Percentiles rank a stretch among this genome's conserved stretches.
These are phyloP conservation scores for Globisporangium iwayamae DNA, from an alignment of 352 stramenopile species.

Conservation along the genomic window DNA sequence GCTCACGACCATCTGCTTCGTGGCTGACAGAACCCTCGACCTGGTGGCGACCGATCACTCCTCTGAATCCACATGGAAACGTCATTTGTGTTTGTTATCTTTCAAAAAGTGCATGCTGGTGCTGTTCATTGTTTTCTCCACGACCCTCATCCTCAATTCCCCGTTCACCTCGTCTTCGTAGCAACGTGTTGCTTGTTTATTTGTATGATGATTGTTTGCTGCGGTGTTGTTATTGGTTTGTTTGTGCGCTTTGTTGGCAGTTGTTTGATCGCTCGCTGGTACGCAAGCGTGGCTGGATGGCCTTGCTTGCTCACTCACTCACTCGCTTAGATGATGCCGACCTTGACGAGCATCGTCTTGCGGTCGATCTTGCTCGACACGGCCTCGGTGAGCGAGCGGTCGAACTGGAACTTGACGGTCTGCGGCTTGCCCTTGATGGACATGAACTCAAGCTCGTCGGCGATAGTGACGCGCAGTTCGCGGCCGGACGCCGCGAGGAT, in stretches of 20 bases:
- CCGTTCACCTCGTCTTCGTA: not conserved
- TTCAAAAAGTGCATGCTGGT: slow-evolving; percentile 1
- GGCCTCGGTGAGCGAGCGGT: slow-evolving; percentile 58
- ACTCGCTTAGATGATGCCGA: slow-evolving; percentile 58
- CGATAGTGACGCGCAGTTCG: slow-evolving; percentile 64
- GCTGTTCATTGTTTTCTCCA: not conserved
- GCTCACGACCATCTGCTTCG: slow-evolving; percentile 84
- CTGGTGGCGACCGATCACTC: not conserved
- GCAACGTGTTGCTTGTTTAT: not conserved
- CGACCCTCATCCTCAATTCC: not conserved
- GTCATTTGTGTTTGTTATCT: slow-evolving; percentile 1
- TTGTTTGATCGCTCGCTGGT: not conserved
- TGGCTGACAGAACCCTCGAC: slow-evolving; percentile 11
- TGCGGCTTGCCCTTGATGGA: slow-evolving; percentile 65
- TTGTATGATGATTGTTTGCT: not conserved
- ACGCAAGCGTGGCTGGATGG: not conserved
- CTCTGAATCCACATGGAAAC: not conserved
- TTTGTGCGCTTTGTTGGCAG: not conserved
- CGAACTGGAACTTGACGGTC: slow-evolving; percentile 68
- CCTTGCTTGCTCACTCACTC: not conserved
- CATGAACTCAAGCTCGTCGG: slow-evolving; percentile 65
- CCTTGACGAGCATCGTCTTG: slow-evolving; percentile 70
- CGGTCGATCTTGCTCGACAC: slow-evolving; percentile 62
- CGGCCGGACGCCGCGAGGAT: slow-evolving; percentile 52
- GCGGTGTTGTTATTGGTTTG: not conserved